A percentile compares a stretch with the other conserved stretches of the same genome.
phyloP scores from a whole-genome alignment of 139 green algal genomes.

The Coelastrella sp. region DNA sequence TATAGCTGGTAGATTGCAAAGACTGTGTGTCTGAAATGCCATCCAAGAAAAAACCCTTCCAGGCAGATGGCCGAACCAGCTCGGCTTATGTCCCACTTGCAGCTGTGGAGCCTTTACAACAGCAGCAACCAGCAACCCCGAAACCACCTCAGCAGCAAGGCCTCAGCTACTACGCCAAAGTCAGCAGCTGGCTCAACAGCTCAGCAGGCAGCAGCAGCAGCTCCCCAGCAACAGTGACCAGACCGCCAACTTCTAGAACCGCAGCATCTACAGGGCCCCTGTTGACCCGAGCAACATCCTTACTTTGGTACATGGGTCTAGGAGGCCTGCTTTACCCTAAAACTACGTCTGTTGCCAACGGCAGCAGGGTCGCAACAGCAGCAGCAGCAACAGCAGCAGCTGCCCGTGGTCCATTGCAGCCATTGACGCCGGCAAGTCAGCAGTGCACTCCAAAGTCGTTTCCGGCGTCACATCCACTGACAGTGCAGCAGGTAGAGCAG shows the following conservation, averaged over 20 bases:
- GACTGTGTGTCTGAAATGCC: too few species aligned
- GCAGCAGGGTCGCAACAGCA: background rate
- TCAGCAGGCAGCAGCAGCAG: background rate
- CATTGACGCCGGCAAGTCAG: background rate
- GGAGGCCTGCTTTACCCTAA: slow-evolving; percentile 11
- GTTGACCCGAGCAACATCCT: background rate
- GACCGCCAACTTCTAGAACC: background rate
- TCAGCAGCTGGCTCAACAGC: slow-evolving; percentile 36
- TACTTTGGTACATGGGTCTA: slow-evolving; percentile 29
- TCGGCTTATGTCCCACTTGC: background rate
- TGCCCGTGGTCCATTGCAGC: background rate
- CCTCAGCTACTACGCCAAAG: slow-evolving; percentile 21
- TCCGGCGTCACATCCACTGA: slow-evolving; percentile 35
- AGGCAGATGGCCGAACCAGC: background rate
- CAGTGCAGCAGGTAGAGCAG: slow-evolving; percentile 29
- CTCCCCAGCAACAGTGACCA: background rate
- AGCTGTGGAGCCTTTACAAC: background rate
- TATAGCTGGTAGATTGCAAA: too few species aligned
- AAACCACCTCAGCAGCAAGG: slow-evolving; percentile 3
- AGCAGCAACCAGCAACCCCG: background rate
- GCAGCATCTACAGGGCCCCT: background rate
- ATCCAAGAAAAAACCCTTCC: background rate
- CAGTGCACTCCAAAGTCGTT: background rate
- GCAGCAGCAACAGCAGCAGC: slow-evolving; percentile 8
- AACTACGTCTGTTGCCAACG: background rate